Evolutionary conservation across 352 stramenopile species (phyloP).

Genomic region (Phytopythium kandeliae): DNA sequence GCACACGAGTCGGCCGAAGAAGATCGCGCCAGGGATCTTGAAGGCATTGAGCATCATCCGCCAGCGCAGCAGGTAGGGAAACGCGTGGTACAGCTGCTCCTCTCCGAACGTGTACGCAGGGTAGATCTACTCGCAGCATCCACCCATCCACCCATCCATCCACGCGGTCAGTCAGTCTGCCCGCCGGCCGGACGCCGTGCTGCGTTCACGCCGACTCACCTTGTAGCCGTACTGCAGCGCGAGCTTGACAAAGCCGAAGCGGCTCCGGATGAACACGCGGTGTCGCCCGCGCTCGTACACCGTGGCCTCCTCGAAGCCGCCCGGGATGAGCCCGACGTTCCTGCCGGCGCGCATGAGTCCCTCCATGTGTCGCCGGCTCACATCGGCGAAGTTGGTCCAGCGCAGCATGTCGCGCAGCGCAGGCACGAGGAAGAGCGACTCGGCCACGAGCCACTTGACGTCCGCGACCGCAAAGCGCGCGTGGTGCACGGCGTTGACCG

Average conservation of each 20-base stretch:
- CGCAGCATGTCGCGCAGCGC: slow-evolving; percentile 55
- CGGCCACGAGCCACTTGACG: slow-evolving; percentile 56
- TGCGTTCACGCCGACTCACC: neutral
- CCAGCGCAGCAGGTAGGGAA: slow-evolving; percentile 71
- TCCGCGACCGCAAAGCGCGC: slow-evolving; percentile 35
- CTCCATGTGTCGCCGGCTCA: slow-evolving; percentile 44
- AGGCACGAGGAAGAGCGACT: slow-evolving; percentile 69
- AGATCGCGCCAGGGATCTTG: slow-evolving; percentile 79
- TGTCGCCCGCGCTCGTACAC: slow-evolving; percentile 76
- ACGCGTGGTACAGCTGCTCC: slow-evolving; percentile 79
- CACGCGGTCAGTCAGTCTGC: neutral
- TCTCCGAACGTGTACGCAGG: slow-evolving; percentile 93
- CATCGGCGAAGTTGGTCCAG: slow-evolving; percentile 63
- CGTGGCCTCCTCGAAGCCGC: slow-evolving; percentile 94
- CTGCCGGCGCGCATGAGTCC: slow-evolving; percentile 39
- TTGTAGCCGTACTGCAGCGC: slow-evolving; percentile 89
- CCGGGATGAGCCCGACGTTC: slow-evolving; percentile 82
- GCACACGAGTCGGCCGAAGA: slow-evolving; percentile 66
- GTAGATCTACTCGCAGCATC: slow-evolving; percentile 14
- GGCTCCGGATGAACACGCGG: slow-evolving; percentile 88
- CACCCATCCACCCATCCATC: neutral
- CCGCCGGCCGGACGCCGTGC: no score
- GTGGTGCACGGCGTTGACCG: slow-evolving; percentile 49
- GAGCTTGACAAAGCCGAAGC: slow-evolving; percentile 93
- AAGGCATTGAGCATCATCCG: slow-evolving; percentile 80